These are phyloP conservation scores for Fusarium domesticum DNA, from an alignment of 2,329 filamentous ascomycete species.

Conservation along the genomic window DNA sequence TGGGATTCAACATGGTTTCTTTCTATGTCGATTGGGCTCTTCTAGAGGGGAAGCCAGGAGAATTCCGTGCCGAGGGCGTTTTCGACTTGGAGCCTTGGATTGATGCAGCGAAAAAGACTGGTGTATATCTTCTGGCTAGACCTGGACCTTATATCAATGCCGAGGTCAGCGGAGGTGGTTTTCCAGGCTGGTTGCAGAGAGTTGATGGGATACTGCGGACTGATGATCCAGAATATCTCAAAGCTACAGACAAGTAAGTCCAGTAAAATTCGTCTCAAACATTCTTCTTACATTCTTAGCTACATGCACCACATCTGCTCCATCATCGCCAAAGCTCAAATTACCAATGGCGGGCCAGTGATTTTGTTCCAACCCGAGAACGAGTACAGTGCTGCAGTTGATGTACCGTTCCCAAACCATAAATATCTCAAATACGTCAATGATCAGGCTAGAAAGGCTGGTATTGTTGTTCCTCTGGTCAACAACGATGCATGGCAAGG, in stretches of 20 bases:
- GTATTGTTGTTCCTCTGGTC: slow-evolving; percentile 71
- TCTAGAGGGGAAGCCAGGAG: slow-evolving; percentile 68
- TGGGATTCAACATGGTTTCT: slow-evolving; percentile 76
- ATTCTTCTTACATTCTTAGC: background rate
- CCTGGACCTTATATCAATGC: slow-evolving; percentile 78
- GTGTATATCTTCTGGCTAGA: slow-evolving; percentile 72
- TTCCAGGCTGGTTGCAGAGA: slow-evolving; percentile 75
- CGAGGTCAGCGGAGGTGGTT: slow-evolving; percentile 72
- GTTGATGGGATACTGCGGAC: slow-evolving; percentile 64
- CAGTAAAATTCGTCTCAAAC: accelerated
- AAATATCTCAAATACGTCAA: slow-evolving; percentile 70
- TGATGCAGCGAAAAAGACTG: slow-evolving; percentile 67
- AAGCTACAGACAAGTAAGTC: slow-evolving; percentile 62
- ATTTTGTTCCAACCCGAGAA: slow-evolving; percentile 81
- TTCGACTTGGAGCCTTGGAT: slow-evolving; percentile 75
- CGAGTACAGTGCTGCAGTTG: slow-evolving; percentile 61
- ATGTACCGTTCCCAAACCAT: slow-evolving; percentile 58
- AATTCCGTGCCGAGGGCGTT: slow-evolving; percentile 67
- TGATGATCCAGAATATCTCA: slow-evolving; percentile 57
- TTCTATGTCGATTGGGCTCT: slow-evolving; percentile 81
- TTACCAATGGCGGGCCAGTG: slow-evolving; percentile 78
- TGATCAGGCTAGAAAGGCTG: slow-evolving; percentile 63
- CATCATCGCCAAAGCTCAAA: slow-evolving; percentile 71
- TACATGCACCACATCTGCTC: slow-evolving; percentile 58
- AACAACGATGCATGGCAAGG: slow-evolving; percentile 65